These are phyloP conservation scores for Colletotrichum sansevieriae DNA, from an alignment of 2,329 filamentous ascomycete species.

Conservation along the genomic window DNA sequence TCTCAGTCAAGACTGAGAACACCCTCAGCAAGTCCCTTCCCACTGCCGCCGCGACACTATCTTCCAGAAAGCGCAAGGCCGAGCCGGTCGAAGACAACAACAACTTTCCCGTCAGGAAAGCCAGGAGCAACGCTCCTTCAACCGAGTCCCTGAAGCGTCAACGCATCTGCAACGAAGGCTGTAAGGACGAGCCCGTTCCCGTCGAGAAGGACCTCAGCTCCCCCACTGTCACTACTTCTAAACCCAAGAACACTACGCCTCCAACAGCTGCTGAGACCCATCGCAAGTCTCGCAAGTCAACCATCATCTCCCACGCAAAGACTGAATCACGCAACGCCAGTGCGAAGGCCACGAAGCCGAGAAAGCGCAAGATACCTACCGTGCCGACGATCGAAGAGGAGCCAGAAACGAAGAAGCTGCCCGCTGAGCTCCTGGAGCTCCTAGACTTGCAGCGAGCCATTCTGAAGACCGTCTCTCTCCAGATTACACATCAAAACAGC, in stretches of 20 bases:
- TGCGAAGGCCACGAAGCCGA: slow-evolving; percentile 39
- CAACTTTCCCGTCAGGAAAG: neutral
- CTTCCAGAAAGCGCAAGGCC: slow-evolving; percentile 41
- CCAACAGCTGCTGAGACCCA: slow-evolving; percentile 13
- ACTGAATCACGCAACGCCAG: slow-evolving; percentile 46
- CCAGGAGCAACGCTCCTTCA: slow-evolving; percentile 4
- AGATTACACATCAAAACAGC: slow-evolving; percentile 77
- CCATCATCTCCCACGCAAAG: slow-evolving; percentile 47
- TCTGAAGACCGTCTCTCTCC: slow-evolving; percentile 75
- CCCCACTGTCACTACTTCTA: neutral
- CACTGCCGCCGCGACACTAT: neutral
- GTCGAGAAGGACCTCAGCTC: slow-evolving; percentile 36
- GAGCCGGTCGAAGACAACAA: slow-evolving; percentile 27
- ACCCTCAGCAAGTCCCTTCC: slow-evolving; percentile 20
- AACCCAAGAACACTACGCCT: slow-evolving; percentile 17
- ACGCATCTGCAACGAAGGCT: slow-evolving; percentile 28
- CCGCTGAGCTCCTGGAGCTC: slow-evolving; percentile 68
- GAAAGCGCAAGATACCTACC: slow-evolving; percentile 34
- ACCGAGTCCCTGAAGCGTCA: slow-evolving; percentile 36
- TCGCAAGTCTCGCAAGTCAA: slow-evolving; percentile 48
- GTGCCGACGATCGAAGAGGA: slow-evolving; percentile 46
- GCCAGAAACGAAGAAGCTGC: slow-evolving; percentile 54
- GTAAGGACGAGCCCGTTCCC: slow-evolving; percentile 38
- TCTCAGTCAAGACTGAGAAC: slow-evolving; percentile 26
- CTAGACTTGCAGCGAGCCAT: slow-evolving; percentile 75